Base-by-base conservation (phyloP, 2,329 filamentous ascomycete genomes). In the Pseudocercospora pini-densiflorae region DNA sequence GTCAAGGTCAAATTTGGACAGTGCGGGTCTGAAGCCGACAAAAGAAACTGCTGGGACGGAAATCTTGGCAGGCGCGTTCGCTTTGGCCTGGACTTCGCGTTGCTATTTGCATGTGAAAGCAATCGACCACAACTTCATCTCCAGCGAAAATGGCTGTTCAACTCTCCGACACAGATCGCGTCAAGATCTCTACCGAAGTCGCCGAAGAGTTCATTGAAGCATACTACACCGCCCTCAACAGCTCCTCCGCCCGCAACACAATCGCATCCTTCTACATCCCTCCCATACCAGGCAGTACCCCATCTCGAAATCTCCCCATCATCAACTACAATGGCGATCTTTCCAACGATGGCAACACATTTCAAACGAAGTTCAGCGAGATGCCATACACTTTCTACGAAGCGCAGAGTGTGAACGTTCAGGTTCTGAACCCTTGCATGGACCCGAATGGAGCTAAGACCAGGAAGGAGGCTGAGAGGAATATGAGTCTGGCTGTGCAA, bases 271-370 rank as follows among this genome's bases (percentile, higher is more conserved):
- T 89, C 83, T 97, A 97, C 83, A 81, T 89, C 70, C 87, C 76
- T 79, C 84, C 59, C 86, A 86, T 24, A 72, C 84, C 10, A 81
- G 84, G 66, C 86, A 85, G n/a, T 81, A 83, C 67, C 8, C 60
- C 69, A 14, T 80, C 83, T 24, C 82, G 83, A 36, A 85, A 79
- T 0, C 74, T 84, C 2, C 81, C 92, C 60, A 88, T 89, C 76
- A 93, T 97, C 74, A 87, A 88, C 73, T 90, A 93, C 84, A 97
- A 97, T 81, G 93, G 93, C 73, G 88, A 89, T 57, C 79, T 87
- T 2, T 81, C 92, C 43, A 79, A 85, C 36, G 85, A 87, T 63
- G 89, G 89, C 0, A 80, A 82, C 59, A 88, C 89, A 53, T 90
- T 93, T 73, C 88, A 90, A 72, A 84, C 85, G 19, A 85, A 93